Base-by-base conservation (phyloP, 257 asterid genomes). In the Fraxinus anomala region DNA sequence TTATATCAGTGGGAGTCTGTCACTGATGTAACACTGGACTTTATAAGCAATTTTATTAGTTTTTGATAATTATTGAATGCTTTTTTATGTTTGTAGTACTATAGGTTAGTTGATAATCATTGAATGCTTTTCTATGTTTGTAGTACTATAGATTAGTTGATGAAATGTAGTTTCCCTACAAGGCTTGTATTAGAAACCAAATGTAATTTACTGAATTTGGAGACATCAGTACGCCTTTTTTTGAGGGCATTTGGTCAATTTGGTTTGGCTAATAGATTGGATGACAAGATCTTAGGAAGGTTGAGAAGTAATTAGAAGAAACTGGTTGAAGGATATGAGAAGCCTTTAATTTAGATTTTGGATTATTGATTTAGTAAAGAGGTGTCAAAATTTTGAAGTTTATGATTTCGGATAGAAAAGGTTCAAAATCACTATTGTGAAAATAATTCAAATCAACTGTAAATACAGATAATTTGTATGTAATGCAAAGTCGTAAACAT, bases 11-110 rank as follows among this genome's bases (percentile, higher is more conserved):
- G 61, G 65, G 76, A 66, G n/a, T 39, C 23, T 23, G 31, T 17
- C 67, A 75, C 23, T 33, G 16, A 44, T 28, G n/a, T 24, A 44
- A 26, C 72, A 70, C 44, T 73, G n/a, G 59, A 39, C 13, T 47
- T 47, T 31, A 71, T 68, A 79, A 9, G 65, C 73, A 26, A 10
- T 68, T 31, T 66, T 28, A 31, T 72, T 71, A 3, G n/a, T 71
- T 34, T 21, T 40, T 9, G 17, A n/a, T 59, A 59, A n/a, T 23
- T 59, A 8, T n/a, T 59, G 67, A 51, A 21, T 21, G 26, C 6
- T 21, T 59, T 59, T n/a, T 7, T 14, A 59, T 7, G 67, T 6
- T 2, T 59, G 66, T 56, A 49, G 4, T 59, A 59, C 24, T 19
- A 59, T 59, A 21, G 24, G 23, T 59, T 21, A 3, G 24, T 39